Base-by-base conservation (phyloP, 2,329 filamentous ascomycete species). In the Colletotrichum plurivorum region DNA sequence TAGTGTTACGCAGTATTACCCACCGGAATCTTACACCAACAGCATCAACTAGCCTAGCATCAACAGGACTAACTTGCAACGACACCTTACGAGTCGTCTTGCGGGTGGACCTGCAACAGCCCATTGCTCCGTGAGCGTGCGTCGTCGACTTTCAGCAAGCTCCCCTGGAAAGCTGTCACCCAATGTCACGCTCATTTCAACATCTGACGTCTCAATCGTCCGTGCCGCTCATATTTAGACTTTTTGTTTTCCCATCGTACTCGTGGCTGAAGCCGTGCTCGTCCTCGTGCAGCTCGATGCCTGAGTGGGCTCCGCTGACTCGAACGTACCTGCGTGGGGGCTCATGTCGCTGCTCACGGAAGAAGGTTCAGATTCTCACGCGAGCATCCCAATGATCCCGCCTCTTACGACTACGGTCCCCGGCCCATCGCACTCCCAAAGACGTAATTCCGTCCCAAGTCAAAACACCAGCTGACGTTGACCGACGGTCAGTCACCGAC, bases 391-490 rank as follows among this genome's bases (percentile, higher is more conserved):
- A 45, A 53, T 53, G 22, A 25, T 25, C 31, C 16, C 22, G 39
- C 48, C 12, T 48, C 16, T 36, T 15, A 12, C 31, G 7, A 45
- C 58, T n/a, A 20, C 58, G 48, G 22, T 61, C 46, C 59, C 49
- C 25, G 22, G 49, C 55, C 31, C 55, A 18, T 51, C 62, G 45
- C 18, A 31, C 13, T n/a, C 31, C 15, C 22, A n/a, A 39, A 63
- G 60, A 64, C 48, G 48, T 68, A 59, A 55, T 55, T 31, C 31
- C 65, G 39, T 64, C 60, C 36, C 53, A 53, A 58, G 46, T 63
- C 53, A 22, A 58, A 43, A n/a, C 31, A n/a, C 43, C 43, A 41
- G 51, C 58, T 51, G 43, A 58, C 27, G n/a, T 65, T 54, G 10
- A 54, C 60, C 59, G 48, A 36, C 31, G 8, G 31, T 5, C 3